These are phyloP conservation scores for Fusarium domesticum DNA, from an alignment of 2,329 filamentous ascomycete species.

Conservation along the genomic window DNA sequence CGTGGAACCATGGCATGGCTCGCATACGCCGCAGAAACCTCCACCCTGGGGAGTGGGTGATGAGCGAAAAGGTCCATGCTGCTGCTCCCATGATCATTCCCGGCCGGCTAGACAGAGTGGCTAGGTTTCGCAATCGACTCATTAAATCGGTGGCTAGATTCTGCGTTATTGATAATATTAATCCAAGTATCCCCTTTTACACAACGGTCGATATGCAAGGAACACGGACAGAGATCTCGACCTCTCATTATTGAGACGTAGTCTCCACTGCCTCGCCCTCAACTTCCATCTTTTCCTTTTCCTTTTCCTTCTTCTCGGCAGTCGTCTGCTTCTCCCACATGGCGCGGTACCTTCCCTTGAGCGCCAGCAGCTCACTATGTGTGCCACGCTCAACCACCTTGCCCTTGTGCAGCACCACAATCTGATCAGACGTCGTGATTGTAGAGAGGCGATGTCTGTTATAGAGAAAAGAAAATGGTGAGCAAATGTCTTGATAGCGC, in stretches of 20 bases:
- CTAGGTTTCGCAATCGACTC: no score
- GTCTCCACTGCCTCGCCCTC: constrained; percentile 14
- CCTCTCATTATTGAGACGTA: neutral
- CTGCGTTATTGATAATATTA: neutral
- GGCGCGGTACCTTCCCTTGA: constrained; percentile 46
- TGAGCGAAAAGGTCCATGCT: neutral
- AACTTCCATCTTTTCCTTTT: constrained; percentile 30
- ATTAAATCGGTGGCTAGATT: neutral
- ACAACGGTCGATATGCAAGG: neutral
- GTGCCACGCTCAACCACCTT: constrained; percentile 50
- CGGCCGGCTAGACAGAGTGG: no score
- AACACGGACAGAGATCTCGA: neutral
- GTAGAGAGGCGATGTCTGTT: constrained; percentile 56
- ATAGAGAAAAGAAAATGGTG: neutral
- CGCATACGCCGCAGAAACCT: neutral
- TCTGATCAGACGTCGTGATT: constrained; percentile 53
- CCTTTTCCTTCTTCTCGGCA: constrained; percentile 36
- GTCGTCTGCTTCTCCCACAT: constrained; percentile 54
- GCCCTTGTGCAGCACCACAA: constrained; percentile 52
- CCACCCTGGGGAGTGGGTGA: neutral
- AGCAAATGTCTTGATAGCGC: constrained; percentile 3
- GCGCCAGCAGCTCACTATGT: constrained; percentile 45
- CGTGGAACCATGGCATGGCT: neutral
- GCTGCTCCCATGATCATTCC: no score
- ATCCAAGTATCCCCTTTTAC: neutral